Base-by-base conservation (phyloP, 208 protist species). In the Wallacemonas sp. region DNA sequence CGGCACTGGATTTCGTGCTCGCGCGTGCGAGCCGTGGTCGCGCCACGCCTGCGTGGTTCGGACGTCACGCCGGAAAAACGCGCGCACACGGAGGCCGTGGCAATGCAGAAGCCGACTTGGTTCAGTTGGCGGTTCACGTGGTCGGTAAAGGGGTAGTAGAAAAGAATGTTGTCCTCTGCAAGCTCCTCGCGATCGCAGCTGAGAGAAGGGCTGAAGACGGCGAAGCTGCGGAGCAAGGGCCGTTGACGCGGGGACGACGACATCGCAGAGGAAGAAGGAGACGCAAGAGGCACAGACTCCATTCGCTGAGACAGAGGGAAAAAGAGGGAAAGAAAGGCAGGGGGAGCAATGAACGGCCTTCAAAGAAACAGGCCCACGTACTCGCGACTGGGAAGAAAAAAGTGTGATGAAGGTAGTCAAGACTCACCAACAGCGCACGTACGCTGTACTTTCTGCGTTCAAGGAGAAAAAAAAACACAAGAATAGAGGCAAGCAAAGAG, bases 61-160 rank as follows among this genome's bases (percentile, higher is more conserved):
- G 64, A 57, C 32, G 36, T 10, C 16, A 28, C 44, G 14, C 72
- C 63, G 11, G 61, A 69, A 82, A 91, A 76, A 22, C 75, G 52
- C 52, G 67, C 65, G 26, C 52, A 62, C 12, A 91, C 46, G 25
- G 69, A 85, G 18, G 65, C 67, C 29, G 78, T 61, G 16, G 80
- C 84, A 22, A 89, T 89, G 57, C 81, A 88, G 52, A 91, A 88
- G 33, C 88, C 88, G 44, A 91, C 79, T 1, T 84, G 81, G 45
- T 87, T 89, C 71, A 91, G 82, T 61, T 88, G 74, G 20, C n/a
- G 29, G 57, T 84, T 84, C 5, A 55, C 4, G 29, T 54, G 31
- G 25, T 75, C 65, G 52, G 74, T 57, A 0, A 32, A 3, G 18
- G 88, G 82, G 46, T 81, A 77, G 67, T 82, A 91, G 67, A 77